Evolutionary conservation across 495 filamentous ascomycete species (phyloP), one percentile per base, ranked within the genome.

Genomic region (Xeromyces bisporus): DNA sequence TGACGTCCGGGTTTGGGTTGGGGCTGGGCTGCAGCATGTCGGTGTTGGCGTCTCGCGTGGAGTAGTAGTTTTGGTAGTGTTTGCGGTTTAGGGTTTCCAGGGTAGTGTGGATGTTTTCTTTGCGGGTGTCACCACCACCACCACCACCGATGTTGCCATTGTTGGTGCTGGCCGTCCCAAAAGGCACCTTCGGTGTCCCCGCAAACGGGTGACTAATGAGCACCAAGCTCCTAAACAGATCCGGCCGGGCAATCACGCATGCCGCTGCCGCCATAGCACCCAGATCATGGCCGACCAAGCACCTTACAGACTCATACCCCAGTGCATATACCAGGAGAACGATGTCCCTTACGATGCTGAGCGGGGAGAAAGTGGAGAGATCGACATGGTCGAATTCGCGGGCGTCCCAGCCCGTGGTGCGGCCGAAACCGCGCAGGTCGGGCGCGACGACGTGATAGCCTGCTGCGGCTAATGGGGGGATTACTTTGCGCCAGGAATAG

Each of bases 1-100:
- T 57, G 0, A 46, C 35, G n/a, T n/a, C n/a, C n/a, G n/a, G n/a
- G n/a, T n/a, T n/a, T n/a, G n/a, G n/a, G n/a, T n/a, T n/a, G n/a
- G n/a, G n/a, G n/a, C n/a, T n/a, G 3, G 66, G 62, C 10, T 42
- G 36, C n/a, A 57, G 55, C 73, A 77, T 79, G 13, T 80, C 71
- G 0, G 23, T n/a, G 17, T 61, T 67, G 1, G 73, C 73, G 2
- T 48, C 31, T 0, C 56, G 32, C 11, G 66, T 71, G 1, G 69
- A 73, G 42, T 79, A 77, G 47, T 79, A 77, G 66, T 64, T 72
- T 43, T 73, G 75, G 53, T 80, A 80, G 38, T 80, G 71, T 37
- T 79, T 79, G 23, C 70, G 46, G 2, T 57, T 43, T 6, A 70
- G 53, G 15, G 49, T 40, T 6, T 64, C 66, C 6, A 81, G 56